Evolutionary conservation across 495 filamentous ascomycete species (phyloP), one percentile per base, ranked within the genome.

Genomic region (Penicillium canescens): DNA sequence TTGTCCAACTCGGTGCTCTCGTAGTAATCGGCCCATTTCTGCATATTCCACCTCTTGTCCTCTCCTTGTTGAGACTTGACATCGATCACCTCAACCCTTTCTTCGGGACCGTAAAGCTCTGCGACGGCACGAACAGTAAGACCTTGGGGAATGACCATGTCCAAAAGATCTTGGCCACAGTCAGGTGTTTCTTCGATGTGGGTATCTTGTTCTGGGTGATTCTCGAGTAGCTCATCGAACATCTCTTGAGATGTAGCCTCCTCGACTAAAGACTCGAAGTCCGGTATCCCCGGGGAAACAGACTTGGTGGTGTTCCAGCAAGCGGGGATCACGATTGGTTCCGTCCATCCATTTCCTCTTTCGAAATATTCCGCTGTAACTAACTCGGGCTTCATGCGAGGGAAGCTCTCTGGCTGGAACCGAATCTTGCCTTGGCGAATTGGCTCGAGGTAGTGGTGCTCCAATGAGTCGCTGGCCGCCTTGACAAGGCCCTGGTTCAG

Each of bases 1-100:
- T 88, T 88, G 35, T 67, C 40, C 13, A 79, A 71, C 16, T 80
- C 82, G 13, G 66, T 71, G 57, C 81, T 85, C 55, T 90, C 87
- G 60, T 90, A 91, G 67, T 91, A 91, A 56, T 89, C 84, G 7
- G 84, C 86, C 80, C 88, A 87, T 57, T 85, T 81, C 40, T 79
- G 75, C 80, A 91, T 85, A 40, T 82, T 85, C 87, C 88, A 90
- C 48, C 76, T 75, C 63, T 82, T 85, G 40, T 81, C 81, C 57
- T 85, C 86, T 8, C 84, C 83, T 59, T 86, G 83, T 60, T 91
- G 87, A 12, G 83, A 84, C 50, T 90, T 88, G 44, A 91, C 87
- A 65, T 91, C 85, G 37, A 91, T 90, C 31, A 91, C 86, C 47
- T 87, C 84, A 11, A 91, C 79, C 39, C 78, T 77, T 63, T 85